A percentile compares a stretch with the other conserved stretches of the same genome.
These are phyloP conservation scores for Colletotrichum cordylinicola DNA, from an alignment of 2,329 filamentous ascomycete species.

Conservation along the genomic window DNA sequence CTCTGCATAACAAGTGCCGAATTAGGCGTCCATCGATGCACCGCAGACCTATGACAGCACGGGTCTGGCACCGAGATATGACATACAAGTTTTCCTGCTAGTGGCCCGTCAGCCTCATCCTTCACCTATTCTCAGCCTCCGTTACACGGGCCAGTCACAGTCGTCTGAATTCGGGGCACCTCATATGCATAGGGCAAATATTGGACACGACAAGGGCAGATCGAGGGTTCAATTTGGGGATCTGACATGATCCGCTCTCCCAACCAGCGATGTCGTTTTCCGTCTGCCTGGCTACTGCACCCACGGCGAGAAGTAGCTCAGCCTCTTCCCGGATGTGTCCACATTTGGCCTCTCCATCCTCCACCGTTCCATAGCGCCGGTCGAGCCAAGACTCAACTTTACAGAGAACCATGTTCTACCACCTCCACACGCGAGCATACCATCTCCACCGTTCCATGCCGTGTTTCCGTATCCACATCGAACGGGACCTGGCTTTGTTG, in stretches of 20 bases:
- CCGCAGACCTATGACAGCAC: not conserved
- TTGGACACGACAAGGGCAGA: not conserved
- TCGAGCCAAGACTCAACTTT: not conserved
- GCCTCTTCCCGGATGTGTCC: not conserved
- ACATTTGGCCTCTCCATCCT: not conserved
- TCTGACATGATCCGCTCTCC: constrained; percentile 6
- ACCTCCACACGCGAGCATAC: not conserved
- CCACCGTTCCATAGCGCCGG: not conserved
- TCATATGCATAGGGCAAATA: constrained; percentile 6
- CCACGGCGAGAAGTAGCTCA: not conserved
- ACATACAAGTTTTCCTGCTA: not conserved
- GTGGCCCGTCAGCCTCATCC: constrained; percentile 15
- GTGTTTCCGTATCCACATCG: not conserved
- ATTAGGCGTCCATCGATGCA: not conserved
- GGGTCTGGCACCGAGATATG: not conserved
- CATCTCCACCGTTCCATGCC: not conserved
- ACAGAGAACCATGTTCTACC: constrained; percentile 1
- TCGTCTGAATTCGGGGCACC: not conserved
- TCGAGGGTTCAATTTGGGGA: constrained; percentile 9
- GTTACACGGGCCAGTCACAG: not conserved
- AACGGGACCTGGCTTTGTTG: constrained; percentile 1
- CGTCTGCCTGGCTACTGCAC: constrained; percentile 11
- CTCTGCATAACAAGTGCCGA: not conserved
- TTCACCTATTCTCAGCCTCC: constrained; percentile 13
- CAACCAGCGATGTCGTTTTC: not conserved